A percentile compares a stretch with the other conserved stretches of the same genome.
phyloP scores from a whole-genome alignment of 202 grass and related monocot species.

The Carex arenaria region DNA sequence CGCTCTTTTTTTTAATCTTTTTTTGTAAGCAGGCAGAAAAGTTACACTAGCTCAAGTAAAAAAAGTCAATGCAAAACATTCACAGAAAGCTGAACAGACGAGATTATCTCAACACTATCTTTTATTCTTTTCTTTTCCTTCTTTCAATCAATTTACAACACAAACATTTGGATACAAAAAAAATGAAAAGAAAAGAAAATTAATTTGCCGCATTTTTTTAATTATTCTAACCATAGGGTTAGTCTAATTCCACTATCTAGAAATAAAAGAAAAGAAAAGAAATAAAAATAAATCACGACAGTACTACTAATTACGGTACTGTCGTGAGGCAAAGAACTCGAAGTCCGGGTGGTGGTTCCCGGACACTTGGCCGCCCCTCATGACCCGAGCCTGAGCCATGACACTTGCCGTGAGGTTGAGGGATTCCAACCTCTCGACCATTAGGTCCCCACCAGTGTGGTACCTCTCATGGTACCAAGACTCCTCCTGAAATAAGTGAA shows the following conservation, averaged over 20 bases:
- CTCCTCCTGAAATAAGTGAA: slow-evolving; percentile 45
- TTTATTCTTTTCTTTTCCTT: background rate
- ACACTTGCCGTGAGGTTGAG: slow-evolving; percentile 37
- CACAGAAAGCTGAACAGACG: background rate
- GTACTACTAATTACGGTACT: slow-evolving; percentile 15
- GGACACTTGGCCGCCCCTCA: slow-evolving; percentile 12
- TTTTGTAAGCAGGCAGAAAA: background rate
- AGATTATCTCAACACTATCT: background rate
- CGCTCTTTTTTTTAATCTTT: background rate
- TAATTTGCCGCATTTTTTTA: background rate
- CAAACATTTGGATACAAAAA: background rate
- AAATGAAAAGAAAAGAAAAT: background rate
- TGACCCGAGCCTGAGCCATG: slow-evolving; percentile 47
- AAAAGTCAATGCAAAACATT: background rate
- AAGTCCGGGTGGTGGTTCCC: slow-evolving; percentile 62
- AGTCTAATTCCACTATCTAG: background rate
- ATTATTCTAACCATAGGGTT: slow-evolving; percentile 1
- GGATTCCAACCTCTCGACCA: slow-evolving; percentile 45
- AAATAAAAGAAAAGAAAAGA: background rate
- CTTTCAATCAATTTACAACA: background rate
- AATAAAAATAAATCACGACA: background rate
- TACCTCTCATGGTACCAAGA: slow-evolving; percentile 50
- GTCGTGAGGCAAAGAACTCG: slow-evolving; percentile 61
- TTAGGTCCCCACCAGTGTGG: background rate
- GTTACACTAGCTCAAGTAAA: background rate